Evolutionary conservation across 1,284 basidiomycete genomes (phyloP), one percentile per base, ranked within the genome.

Genomic region (Leccinum fallax): DNA sequence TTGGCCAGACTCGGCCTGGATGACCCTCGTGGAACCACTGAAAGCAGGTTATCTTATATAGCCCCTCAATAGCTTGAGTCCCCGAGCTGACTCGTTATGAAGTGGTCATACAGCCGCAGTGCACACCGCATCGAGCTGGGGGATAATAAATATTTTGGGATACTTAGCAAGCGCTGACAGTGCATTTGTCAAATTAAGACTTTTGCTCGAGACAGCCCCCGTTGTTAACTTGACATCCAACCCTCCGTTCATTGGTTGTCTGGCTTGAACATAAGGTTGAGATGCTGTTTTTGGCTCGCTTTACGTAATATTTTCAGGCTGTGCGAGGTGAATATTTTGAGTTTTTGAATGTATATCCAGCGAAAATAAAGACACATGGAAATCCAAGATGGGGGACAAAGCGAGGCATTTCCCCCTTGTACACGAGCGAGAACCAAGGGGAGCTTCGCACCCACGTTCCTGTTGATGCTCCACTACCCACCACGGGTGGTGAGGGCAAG

Each of bases 381-480:
- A 60, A 56, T 60, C 52, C 55, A 11, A 61, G 60, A 61, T 32
- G 48, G 13, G 13, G 36, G 64, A 67, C 59, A 60, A 43, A 53
- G 60, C 46, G 46, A 69, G 59, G 61, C 46, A 21, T 65, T 61
- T 58, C 5, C 61, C 60, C 57, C 56, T 62, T 53, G 51, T 30
- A 3, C 26, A 65, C 57, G 40, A 36, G 54, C 58, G 57, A 64
- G 57, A 62, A 67, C 55, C 51, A 65, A 55, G 62, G 56, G n/a
- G 61, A 63, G 61, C 65, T 69, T 71, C 68, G 61, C 63, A 72
- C 71, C 55, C 70, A 75, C 64, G 70, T 71, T 72, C 61, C 64
- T 26, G 28, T 10, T 63, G 71, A 58, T 66, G 61, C 68, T 66
- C 66, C 66, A 73, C 68, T 46, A 52, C 55, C 34, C 53, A 32